Percentiles rank a stretch among this genome's conserved stretches.
phyloP scores from a whole-genome alignment of 345 rosid genomes.

The Clarkia xantiana region DNA sequence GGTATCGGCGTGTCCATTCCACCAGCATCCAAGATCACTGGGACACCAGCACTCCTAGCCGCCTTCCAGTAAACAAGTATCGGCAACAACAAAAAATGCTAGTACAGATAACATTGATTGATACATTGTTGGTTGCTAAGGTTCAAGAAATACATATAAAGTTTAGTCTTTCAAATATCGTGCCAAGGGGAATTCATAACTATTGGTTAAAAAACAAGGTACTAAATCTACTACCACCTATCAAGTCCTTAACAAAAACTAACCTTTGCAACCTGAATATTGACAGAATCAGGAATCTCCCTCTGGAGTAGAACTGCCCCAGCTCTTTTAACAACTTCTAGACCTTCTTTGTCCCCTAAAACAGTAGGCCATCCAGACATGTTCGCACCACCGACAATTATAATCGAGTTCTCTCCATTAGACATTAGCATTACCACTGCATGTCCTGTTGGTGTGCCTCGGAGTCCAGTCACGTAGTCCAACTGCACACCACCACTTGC shows the following conservation, averaged over 20 bases:
- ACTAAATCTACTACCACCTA: too few species aligned
- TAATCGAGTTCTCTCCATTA: constrained; percentile 83
- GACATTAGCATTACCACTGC: constrained; percentile 93
- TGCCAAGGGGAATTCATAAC: too few species aligned
- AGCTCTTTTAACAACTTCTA: constrained; percentile 62
- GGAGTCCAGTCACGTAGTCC: constrained; percentile 33
- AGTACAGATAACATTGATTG: too few species aligned
- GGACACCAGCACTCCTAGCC: constrained; percentile 69
- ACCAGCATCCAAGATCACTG: constrained; percentile 83
- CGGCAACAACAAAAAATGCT: too few species aligned
- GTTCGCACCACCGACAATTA: constrained; percentile 88
- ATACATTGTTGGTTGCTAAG: too few species aligned
- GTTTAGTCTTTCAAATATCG: too few species aligned
- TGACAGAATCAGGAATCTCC: constrained; percentile 85
- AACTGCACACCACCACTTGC: constrained; percentile 43
- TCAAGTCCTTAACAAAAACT: background rate
- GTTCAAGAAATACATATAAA: too few species aligned
- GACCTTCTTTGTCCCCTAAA: constrained; percentile 29
- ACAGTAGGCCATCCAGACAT: constrained; percentile 65
- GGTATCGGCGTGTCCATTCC: constrained; percentile 92
- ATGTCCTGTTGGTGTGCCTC: constrained; percentile 69
- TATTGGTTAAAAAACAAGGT: too few species aligned
- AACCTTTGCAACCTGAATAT: constrained; percentile 84
- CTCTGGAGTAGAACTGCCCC: constrained; percentile 83
- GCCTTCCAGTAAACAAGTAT: constrained; percentile 23